A percentile compares a stretch with the other conserved stretches of the same genome.
Evolutionary conservation across 441 rosid species (phyloP).

Genomic region (Jatropha multifida): DNA sequence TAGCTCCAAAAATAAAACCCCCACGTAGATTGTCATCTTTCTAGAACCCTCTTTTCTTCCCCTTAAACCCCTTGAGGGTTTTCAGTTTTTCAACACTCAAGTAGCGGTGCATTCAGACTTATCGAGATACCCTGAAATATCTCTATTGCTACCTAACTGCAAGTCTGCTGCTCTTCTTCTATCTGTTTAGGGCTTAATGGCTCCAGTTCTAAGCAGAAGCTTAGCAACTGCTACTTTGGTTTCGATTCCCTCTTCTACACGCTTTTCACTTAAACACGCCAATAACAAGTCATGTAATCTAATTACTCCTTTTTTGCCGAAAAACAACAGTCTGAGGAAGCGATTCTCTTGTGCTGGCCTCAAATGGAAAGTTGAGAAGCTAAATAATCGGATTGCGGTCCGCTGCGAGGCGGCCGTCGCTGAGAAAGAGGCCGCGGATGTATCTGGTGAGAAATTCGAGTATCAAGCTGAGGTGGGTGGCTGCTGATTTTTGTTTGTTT

Average conservation of each 20-base stretch:
- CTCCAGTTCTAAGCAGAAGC: conserved; percentile 74
- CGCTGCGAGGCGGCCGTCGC: conserved; percentile 81
- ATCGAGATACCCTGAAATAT: background rate
- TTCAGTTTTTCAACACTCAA: background rate
- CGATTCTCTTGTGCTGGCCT: conserved; percentile 51
- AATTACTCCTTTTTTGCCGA: conserved; percentile 48
- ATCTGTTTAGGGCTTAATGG: conserved; percentile 41
- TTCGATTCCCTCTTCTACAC: conserved; percentile 46
- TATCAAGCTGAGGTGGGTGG: conserved; percentile 94
- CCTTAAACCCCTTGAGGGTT: conserved; percentile 49
- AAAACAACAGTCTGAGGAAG: conserved; percentile 33
- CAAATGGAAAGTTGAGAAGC: conserved; percentile 59
- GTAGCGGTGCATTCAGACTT: too few relatives aligned
- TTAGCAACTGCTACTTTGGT: conserved; percentile 52
- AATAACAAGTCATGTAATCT: conserved; percentile 29
- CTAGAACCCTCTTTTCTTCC: conserved; percentile 55
- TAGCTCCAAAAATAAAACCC: conserved; percentile 25
- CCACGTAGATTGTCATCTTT: conserved; percentile 14
- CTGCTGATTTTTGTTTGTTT: conserved; percentile 12
- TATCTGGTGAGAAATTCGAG: conserved; percentile 86
- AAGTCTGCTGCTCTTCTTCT: background rate
- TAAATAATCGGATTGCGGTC: conserved; percentile 45
- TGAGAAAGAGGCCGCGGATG: conserved; percentile 72
- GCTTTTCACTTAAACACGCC: conserved; percentile 34
- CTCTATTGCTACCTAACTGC: background rate